Base-by-base conservation (phyloP, 2,329 filamentous ascomycete genomes). In the Hymenoscyphus repandus region DNA sequence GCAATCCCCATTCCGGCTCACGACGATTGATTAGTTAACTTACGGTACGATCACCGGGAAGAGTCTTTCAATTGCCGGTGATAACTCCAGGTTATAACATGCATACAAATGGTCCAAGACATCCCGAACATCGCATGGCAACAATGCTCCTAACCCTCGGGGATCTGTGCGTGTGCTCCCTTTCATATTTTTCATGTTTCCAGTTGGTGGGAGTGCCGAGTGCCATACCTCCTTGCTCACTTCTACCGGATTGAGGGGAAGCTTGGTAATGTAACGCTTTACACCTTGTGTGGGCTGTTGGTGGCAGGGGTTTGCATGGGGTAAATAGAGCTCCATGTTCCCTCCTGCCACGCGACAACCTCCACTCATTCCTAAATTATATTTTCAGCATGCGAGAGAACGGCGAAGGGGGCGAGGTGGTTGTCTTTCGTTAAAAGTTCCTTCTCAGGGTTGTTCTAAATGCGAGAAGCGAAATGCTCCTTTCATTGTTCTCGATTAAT, bases 231-330 rank as follows among this genome's bases (percentile, higher is more conserved):
- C 22, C 22, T 27, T 27, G 22, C 22, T 27, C 7, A n/a, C 27
- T n/a, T 43, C 4, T 43, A 43, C 40, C 40, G 20, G 30, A n/a
- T 27, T 43, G 40, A 43, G 40, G 40, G 40, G 40, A 43, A 43
- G 15, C 11, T 11, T 43, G 40, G 40, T 43, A 43, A 27, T 43
- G 10, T 22, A 10, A 31, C 20, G 18, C 20, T 17, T 11, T n/a
- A 40, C 38, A 27, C 22, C 22, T 4, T 27, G 22, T 27, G 22
- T 37, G 34, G 4, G 34, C 11, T 37, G 34, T 37, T 17, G 4
- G 12, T 37, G 38, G 18, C 40, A 43, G 3, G 20, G 20, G 40
- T 13, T 30, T 31, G 22, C 18, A 43, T 43, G 12, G 40, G 40
- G 22, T 43, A 43, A 43, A 43, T 27, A 13, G 17, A 18, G 12